A percentile compares a stretch with the other conserved stretches of the same genome.
Conservation (phyloP, 306 rosid genomes). For the Cicer pinnatifidum region DNA sequence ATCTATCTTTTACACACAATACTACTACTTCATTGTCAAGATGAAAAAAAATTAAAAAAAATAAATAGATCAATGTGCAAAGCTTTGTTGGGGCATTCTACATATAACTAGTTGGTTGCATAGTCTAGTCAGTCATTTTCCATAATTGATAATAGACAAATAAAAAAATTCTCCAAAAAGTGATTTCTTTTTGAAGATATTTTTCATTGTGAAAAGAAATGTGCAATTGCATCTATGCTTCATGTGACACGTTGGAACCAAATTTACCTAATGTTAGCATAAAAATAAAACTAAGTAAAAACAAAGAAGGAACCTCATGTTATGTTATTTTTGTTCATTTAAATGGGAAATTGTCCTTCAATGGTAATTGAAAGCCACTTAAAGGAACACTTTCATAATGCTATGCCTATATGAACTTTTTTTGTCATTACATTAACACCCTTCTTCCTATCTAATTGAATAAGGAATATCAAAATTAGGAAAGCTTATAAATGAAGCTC, state of each 20-base stretch:
- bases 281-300: constrained; percentile 50
- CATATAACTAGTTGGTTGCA: constrained; percentile 50
- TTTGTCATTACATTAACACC: constrained; percentile 50
- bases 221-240: constrained; percentile 56
- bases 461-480: constrained; percentile 60
- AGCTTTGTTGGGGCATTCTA: constrained; percentile 43
- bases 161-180: constrained; percentile 46
- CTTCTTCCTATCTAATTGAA: constrained; percentile 48
- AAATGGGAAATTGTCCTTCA: constrained; percentile 54
- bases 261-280: constrained; percentile 45
- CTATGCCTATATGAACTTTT: constrained; percentile 52
- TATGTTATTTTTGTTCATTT: constrained; percentile 48
- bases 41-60: constrained; percentile 15
- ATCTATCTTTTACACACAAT: background rate
- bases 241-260: constrained; percentile 58
- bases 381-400: constrained; percentile 55
- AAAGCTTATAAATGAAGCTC: constrained; percentile 58
- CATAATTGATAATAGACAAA: constrained; percentile 44
- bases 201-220: constrained; percentile 48
- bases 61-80: constrained; percentile 35
- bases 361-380: constrained; percentile 61
- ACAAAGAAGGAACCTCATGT: constrained; percentile 57
- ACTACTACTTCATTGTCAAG: constrained; percentile 27
- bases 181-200: constrained; percentile 44
- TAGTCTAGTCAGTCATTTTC: constrained; percentile 46